Evolutionary conservation across 2,329 filamentous ascomycete genomes (phyloP).

Genomic region (Hypoxylon sp.): DNA sequence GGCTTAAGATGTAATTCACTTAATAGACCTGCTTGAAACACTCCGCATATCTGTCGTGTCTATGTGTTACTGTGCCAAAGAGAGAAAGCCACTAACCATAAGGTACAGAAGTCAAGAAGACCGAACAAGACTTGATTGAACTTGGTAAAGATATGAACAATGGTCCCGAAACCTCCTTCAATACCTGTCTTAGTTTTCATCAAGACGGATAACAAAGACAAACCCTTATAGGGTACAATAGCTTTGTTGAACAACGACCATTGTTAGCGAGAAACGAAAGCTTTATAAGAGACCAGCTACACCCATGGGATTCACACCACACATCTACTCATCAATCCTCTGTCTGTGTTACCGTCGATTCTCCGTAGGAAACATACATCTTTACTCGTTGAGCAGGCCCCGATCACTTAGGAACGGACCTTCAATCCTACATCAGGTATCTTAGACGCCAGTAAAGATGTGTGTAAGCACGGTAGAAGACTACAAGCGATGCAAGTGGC

Average conservation of each 20-base stretch:
- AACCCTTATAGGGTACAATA: neutral
- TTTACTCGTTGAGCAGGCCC: slow-evolving; percentile 14
- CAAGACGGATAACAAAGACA: neutral
- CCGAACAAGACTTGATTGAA: neutral
- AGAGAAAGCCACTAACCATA: neutral
- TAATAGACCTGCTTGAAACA: too few species aligned
- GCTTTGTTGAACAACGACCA: neutral
- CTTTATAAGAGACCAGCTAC: neutral
- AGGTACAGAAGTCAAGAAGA: neutral
- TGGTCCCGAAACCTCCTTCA: neutral
- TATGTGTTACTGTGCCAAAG: neutral
- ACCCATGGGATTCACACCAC: neutral
- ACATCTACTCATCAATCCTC: neutral
- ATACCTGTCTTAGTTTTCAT: neutral
- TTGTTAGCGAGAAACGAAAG: neutral
- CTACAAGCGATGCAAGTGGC: slow-evolving; percentile 25
- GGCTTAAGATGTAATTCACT: too few species aligned
- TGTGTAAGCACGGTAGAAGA: slow-evolving; percentile 33
- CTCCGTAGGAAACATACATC: neutral
- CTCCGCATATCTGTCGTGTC: neutral
- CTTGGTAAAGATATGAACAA: neutral
- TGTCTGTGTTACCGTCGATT: neutral
- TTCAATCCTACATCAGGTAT: neutral
- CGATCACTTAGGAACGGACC: neutral
- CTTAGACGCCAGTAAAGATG: slow-evolving; percentile 26